Percentiles rank a stretch among this genome's conserved stretches.
These are phyloP conservation scores for Sporothrix curviconia DNA, from an alignment of 2,329 filamentous ascomycete species.

Conservation along the genomic window DNA sequence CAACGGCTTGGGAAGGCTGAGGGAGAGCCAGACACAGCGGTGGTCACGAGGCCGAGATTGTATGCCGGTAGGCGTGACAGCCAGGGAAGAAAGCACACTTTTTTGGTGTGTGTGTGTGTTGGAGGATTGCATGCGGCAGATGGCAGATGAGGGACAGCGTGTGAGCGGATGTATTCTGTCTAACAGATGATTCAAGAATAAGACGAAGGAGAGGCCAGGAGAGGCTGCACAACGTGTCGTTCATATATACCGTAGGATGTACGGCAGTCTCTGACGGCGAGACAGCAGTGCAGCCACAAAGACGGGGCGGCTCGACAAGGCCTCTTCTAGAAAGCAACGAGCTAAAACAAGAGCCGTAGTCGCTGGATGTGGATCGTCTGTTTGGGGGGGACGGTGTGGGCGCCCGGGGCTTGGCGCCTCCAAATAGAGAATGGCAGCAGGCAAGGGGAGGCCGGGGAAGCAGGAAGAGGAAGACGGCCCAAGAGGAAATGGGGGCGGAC, in stretches of 20 bases:
- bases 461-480: not conserved
- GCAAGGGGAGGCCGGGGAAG: not conserved
- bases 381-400: slow-evolving; percentile 1
- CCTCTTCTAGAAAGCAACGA: no score
- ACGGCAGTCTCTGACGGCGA: not conserved
- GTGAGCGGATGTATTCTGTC: not conserved
- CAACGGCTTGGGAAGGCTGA: not conserved
- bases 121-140: no score
- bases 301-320: no score
- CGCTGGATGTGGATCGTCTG: not conserved
- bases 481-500: no score
- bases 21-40: not conserved
- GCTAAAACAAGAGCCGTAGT: not conserved
- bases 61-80: slow-evolving; percentile 1
- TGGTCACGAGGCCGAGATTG: slow-evolving; percentile 3
- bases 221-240: not conserved
- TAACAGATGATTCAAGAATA: not conserved
- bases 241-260: not conserved
- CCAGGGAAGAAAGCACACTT: not conserved
- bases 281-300: not conserved
- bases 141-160: not conserved
- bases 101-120: not conserved
- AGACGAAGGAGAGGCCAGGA: not conserved
- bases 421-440: not conserved
- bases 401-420: slow-evolving; percentile 4